Evolutionary conservation across 257 asterid genomes (phyloP).

Genomic region (Nicotiana knightiana): DNA sequence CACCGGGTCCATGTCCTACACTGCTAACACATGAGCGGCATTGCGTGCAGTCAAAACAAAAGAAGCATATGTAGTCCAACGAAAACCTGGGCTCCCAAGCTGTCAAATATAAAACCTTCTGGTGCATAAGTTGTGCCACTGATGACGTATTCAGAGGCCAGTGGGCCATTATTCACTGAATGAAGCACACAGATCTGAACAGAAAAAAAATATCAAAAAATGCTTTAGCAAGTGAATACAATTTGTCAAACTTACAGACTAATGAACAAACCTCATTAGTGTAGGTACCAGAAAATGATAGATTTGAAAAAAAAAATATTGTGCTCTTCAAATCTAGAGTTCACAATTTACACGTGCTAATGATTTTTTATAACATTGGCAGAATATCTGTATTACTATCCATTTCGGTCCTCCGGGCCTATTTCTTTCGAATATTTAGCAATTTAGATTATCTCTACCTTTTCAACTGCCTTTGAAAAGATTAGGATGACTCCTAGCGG

Average conservation of each 20-base stretch:
- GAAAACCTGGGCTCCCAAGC: conserved; percentile 57
- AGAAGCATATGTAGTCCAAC: background rate
- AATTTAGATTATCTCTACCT: background rate
- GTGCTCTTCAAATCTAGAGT: background rate
- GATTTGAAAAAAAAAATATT: background rate
- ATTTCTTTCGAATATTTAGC: background rate
- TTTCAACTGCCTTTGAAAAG: background rate
- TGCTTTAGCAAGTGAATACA: background rate
- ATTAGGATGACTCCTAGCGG: background rate
- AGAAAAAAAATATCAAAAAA: background rate
- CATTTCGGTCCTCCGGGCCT: background rate
- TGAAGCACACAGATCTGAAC: conserved; percentile 83
- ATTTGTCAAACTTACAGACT: background rate
- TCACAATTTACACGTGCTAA: background rate
- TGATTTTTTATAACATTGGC: background rate
- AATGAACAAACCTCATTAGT: background rate
- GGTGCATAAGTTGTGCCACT: conserved; percentile 98
- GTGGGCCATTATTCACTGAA: conserved; percentile 57
- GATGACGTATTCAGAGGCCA: conserved; percentile 61
- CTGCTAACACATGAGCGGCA: background rate
- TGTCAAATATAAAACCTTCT: conserved; percentile 77
- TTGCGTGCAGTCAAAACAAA: background rate
- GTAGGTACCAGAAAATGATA: background rate
- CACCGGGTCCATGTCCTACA: background rate
- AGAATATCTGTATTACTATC: background rate